Percentiles rank a stretch among this genome's conserved stretches.
Evolutionary conservation across 2,329 filamentous ascomycete species (phyloP).

Genomic region (Pseudopithomyces maydicus): DNA sequence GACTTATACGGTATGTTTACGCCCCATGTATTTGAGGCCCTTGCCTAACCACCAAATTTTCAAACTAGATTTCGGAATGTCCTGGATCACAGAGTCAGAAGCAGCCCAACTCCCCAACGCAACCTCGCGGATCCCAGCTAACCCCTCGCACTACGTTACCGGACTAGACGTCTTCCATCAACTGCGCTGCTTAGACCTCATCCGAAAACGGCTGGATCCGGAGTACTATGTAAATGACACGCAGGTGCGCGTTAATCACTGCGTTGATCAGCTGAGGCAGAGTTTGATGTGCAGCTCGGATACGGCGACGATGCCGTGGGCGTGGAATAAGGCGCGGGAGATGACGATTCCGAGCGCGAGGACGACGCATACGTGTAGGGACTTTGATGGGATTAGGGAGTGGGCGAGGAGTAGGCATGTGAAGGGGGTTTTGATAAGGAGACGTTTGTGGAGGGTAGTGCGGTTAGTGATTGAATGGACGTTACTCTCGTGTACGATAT

Average conservation of each 20-base stretch:
- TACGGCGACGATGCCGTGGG: slow-evolving; percentile 1
- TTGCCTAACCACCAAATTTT: background rate
- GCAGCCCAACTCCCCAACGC: slow-evolving; percentile 2
- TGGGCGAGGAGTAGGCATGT: background rate
- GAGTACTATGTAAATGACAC: slow-evolving; percentile 2
- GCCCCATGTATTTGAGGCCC: background rate
- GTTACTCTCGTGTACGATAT: background rate
- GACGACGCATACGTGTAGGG: slow-evolving; percentile 3
- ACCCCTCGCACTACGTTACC: background rate
- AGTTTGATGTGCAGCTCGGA: background rate
- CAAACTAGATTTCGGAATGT: slow-evolving; percentile 4
- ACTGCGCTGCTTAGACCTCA: background rate
- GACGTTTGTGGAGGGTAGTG: background rate
- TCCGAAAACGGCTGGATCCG: background rate
- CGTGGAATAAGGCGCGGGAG: background rate
- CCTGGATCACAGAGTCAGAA: background rate
- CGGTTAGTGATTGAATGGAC: background rate
- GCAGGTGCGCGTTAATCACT: background rate
- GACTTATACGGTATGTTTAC: background rate
- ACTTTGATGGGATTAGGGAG: background rate
- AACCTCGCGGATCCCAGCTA: background rate
- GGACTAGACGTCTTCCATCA: slow-evolving; percentile 3
- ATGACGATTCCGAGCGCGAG: background rate
- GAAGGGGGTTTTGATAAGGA: background rate
- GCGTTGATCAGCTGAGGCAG: background rate